phyloP scores from a whole-genome alignment of 208 protist genomes.

The Angomonas deanei region DNA sequence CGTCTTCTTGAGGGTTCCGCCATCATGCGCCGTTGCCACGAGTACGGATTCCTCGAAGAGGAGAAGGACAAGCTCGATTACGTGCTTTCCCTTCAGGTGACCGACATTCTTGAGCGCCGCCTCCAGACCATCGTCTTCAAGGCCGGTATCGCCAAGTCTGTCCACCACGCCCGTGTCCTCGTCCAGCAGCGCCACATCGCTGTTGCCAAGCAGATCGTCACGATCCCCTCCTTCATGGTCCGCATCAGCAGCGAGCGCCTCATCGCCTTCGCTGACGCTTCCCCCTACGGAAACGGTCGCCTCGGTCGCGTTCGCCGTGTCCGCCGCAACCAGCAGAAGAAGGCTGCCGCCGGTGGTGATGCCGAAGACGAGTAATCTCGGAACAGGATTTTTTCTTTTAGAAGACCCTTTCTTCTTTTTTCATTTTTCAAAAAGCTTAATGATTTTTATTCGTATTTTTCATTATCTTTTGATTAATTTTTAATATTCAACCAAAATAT shows the following conservation, averaged over 20 bases:
- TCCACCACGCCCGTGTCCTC: constrained; percentile 99
- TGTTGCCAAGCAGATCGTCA: constrained; percentile 99
- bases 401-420: constrained; percentile 8
- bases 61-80: constrained; percentile 99
- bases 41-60: constrained; percentile 98
- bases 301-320: constrained; percentile 95
- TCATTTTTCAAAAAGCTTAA: constrained; percentile 10
- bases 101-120: constrained; percentile 99
- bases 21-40: constrained; percentile 98
- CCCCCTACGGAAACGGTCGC: constrained; percentile 94
- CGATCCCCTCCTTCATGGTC: constrained; percentile 99
- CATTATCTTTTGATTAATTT: constrained; percentile 12
- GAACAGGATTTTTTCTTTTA: neutral
- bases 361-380: constrained; percentile 42
- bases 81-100: constrained; percentile 98
- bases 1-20: constrained; percentile 98
- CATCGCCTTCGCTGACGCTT: constrained; percentile 97
- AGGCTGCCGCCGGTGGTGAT: constrained; percentile 42
- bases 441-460: constrained; percentile 9
- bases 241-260: constrained; percentile 98
- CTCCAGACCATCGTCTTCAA: constrained; percentile 99
- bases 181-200: constrained; percentile 99
- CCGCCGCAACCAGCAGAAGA: constrained; percentile 74
- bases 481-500: constrained; percentile 12
- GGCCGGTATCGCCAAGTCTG: constrained; percentile 97